Evolutionary conservation across 2,329 filamentous ascomycete species (phyloP).

Genomic region (Colletotrichum musae): DNA sequence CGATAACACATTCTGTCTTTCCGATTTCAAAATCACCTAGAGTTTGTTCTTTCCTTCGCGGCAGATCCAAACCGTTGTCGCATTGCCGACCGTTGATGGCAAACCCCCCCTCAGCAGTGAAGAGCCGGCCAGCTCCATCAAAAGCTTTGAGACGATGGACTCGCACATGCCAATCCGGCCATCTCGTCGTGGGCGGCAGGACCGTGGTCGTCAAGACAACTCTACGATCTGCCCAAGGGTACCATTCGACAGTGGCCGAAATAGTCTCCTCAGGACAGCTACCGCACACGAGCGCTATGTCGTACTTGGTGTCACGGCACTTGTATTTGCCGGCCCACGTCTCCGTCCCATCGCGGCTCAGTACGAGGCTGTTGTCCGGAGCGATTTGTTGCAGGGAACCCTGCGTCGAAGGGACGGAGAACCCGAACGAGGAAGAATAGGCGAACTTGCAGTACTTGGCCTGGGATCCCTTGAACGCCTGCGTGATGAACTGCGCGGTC

Average conservation of each 20-base stretch:
- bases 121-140: constrained; percentile 1
- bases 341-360: constrained; percentile 51
- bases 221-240: constrained; percentile 47
- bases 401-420: constrained; percentile 57
- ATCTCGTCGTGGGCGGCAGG: constrained; percentile 47
- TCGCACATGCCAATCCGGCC: constrained; percentile 53
- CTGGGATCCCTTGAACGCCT: constrained; percentile 56
- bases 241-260: constrained; percentile 40
- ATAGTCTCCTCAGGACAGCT: constrained; percentile 1
- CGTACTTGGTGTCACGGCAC: constrained; percentile 41
- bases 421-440: constrained; percentile 63
- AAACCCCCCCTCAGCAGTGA: constrained; percentile 45
- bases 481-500: constrained; percentile 54
- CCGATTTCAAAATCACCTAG: neutral
- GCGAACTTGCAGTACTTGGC: constrained; percentile 65
- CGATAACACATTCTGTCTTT: constrained; percentile 20
- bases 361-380: constrained; percentile 49
- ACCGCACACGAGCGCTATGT: constrained; percentile 7
- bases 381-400: constrained; percentile 50
- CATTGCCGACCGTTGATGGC: constrained; percentile 39
- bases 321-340: constrained; percentile 51
- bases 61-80: constrained; percentile 15
- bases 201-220: constrained; percentile 47
- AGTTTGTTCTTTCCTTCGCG: neutral
- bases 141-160: constrained; percentile 43